Base-by-base conservation (phyloP, 768 basidiomycete species). In the Tylopilus intermedius region DNA sequence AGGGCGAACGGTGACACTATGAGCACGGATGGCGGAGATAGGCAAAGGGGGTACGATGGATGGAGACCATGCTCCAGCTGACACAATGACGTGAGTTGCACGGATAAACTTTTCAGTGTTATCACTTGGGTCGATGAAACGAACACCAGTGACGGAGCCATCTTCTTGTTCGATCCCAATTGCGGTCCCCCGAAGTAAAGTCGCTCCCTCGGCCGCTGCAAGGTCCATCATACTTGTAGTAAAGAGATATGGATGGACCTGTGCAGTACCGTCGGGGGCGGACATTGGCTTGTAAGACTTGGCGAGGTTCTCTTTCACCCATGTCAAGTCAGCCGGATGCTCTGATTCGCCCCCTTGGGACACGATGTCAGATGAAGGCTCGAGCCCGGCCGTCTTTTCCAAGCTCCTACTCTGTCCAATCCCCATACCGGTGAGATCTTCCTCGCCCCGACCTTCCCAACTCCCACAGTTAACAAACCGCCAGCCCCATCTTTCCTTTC, bases 1-100 rank as follows among this genome's bases (percentile, higher is more conserved):
- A 0, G 84, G 79, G 13, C 71, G 79, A 56, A 88, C 79, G 8
- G 80, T 81, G 62, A 90, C 77, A 61, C 86, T 88, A 66, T 90
- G 88, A 0, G 85, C 86, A 49, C 88, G 83, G 6, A 77, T 82
- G 40, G 76, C 77, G n/a, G 72, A 62, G 58, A 89, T 76, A 14
- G 84, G 83, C 27, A 88, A 74, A 18, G 69, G 56, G 8, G 78
- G 72, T 30, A 86, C 47, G 52, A 94, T 65, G 8, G 63, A 62
- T 8, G 88, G 75, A 0, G 90, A 88, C 92, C 93, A 96, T 14
- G 90, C 87, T 24, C 93, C 93, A n/a, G 88, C 88, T 38, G 84
- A 79, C 46, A 96, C 67, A 38, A 95, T 73, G 56, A 93, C 80
- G 50, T 85, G 76, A 9, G 86, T 85, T 14, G 86, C 84, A 0